A percentile compares a stretch with the other conserved stretches of the same genome.
These are phyloP conservation scores for Podospora pseudoanserina DNA, from an alignment of 495 filamentous ascomycete species.

Conservation along the genomic window DNA sequence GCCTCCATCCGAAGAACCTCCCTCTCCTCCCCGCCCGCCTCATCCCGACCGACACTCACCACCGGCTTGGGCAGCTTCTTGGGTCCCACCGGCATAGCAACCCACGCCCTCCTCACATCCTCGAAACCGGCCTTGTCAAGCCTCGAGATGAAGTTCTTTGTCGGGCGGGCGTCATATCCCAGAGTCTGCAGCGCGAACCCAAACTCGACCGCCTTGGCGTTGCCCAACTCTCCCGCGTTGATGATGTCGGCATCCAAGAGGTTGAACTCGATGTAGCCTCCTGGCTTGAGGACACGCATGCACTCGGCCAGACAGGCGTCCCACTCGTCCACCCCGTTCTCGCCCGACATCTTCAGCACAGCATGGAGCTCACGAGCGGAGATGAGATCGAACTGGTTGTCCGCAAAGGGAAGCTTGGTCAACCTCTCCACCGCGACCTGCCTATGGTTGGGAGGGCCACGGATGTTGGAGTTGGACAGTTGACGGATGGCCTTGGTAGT, in stretches of 20 bases:
- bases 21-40: constrained; percentile 27
- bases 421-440: constrained; percentile 69
- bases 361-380: constrained; percentile 85
- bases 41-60: background rate
- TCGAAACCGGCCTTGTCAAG: constrained; percentile 72
- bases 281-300: constrained; percentile 85
- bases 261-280: constrained; percentile 86
- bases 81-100: constrained; percentile 81
- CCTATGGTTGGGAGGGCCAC: constrained; percentile 83
- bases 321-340: constrained; percentile 74
- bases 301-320: constrained; percentile 81
- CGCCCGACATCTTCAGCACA: constrained; percentile 65
- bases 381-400: constrained; percentile 87
- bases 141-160: constrained; percentile 70
- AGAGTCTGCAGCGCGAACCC: constrained; percentile 79
- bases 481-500: constrained; percentile 63
- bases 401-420: constrained; percentile 79
- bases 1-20: constrained; percentile 58
- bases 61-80: constrained; percentile 41
- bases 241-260: constrained; percentile 86
- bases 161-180: constrained; percentile 82
- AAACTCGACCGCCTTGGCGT: constrained; percentile 83
- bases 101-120: constrained; percentile 80
- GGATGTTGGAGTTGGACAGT: constrained; percentile 63
- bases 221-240: constrained; percentile 70